Evolutionary conservation across 2,329 filamentous ascomycete species (phyloP), one percentile per base, ranked within the genome.

Genomic region (Fusarium sp.): DNA sequence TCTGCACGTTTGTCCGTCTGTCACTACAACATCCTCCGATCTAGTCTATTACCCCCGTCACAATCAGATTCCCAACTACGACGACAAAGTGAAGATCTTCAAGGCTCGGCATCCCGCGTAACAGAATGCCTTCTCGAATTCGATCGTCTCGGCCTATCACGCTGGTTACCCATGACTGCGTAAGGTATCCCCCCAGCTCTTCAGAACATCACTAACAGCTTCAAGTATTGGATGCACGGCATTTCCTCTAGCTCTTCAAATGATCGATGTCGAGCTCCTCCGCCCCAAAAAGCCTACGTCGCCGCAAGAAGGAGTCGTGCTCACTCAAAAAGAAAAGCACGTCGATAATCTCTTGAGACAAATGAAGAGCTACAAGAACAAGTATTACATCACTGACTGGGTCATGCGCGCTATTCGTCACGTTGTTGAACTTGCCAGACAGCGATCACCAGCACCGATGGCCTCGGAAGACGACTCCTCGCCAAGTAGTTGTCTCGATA

Each of bases 161-260:
- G 71, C 0, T 73, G 69, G 66, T 33, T 73, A 0, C 71, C 71
- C 2, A 73, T 73, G 71, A 73, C 69, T 41, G 71, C 71, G 71
- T 73, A 55, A 23, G 69, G 59, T 11, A 3, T 9, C n/a, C 0
- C 11, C 6, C 5, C 13, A 8, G 0, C 9, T 8, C 15, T 8
- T 6, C 7, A 11, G 1, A 2, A 3, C 4, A 6, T 8, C 4
- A 10, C 58, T 68, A 23, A 70, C 36, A 11, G 0, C 2, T 2
- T 0, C 1, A 0, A 73, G 71, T 0, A 72, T 73, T 18, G 71
- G 71, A 4, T 73, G 71, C 20, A 73, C 71, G 0, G 71, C 71
- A 0, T 68, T 73, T 1, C 71, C 71, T 1, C 25, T 73, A 1
- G 71, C 67, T 0, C 63, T 73, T 0, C 71, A 73, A 7, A 68